Base-by-base conservation (phyloP, 2,329 filamentous ascomycete species). In the Aspergillus transmontanensis region DNA sequence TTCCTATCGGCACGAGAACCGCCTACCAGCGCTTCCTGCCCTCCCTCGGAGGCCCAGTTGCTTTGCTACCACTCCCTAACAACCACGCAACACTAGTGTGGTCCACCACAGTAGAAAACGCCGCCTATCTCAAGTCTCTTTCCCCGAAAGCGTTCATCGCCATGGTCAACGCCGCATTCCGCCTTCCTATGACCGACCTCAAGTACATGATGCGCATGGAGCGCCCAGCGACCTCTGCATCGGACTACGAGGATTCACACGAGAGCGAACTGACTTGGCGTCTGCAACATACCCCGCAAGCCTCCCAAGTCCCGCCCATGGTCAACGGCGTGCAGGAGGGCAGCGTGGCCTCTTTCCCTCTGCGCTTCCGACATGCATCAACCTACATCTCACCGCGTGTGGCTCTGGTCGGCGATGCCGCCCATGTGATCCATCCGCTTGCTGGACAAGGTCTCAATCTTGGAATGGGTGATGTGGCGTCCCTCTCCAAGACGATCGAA, bases 21-120 rank as follows among this genome's bases (percentile, higher is more conserved):
- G 95, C 95, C 30, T 99, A 97, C 77, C 95, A 99, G 80, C 89
- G 95, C 60, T 99, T 99, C 81, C 83, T 99, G 16, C 95, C 95
- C 4, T 92, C 92, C 6, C 72, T 83, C 6, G 80, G 81, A 0
- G 95, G 95, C 0, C 95, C 95, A 0, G 88, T 98, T 58, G 95
- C 95, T 21, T 89, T 98, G 80, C 87, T 99, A 1, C 95, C 95
- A 1, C 82, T 99, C 10, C 95, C 95, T 0, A 91, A 91, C 23
- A 90, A 91, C 67, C 86, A 87, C 75, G 90, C 94, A 5, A 94
- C 93, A 0, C 83, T 99, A 5, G 95, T 99, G 21, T 99, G 95
- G 95, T 96, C 93, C 6, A 98, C 94, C 1, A 95, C 92, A 0
- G 90, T 93, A 0, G 84, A 88, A 60, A 89, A 92, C 64, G 95